phyloP scores from a whole-genome alignment of 2,329 filamentous ascomycete species.

The Zasmidium cellare region DNA sequence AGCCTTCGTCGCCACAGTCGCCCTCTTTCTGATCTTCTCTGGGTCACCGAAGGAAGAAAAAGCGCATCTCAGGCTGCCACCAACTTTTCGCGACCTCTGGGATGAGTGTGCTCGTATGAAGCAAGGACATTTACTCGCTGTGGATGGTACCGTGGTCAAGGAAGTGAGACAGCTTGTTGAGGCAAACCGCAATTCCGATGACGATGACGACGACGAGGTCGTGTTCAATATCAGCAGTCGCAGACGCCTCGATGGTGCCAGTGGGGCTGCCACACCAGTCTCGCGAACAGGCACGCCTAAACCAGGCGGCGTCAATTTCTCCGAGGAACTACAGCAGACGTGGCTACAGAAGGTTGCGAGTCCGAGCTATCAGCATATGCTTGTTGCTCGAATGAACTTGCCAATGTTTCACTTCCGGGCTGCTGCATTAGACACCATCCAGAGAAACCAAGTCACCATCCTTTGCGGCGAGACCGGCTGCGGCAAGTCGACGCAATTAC shows the following conservation, averaged over 20 bases:
- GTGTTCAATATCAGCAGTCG: constrained; percentile 69
- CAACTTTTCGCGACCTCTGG: constrained; percentile 83
- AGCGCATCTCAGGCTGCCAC: constrained; percentile 72
- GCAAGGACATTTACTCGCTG: constrained; percentile 68
- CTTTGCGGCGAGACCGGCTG: constrained; percentile 96
- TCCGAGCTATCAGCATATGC: constrained; percentile 72
- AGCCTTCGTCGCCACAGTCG: constrained; percentile 77
- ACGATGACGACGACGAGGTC: constrained; percentile 52
- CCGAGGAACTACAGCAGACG: constrained; percentile 48
- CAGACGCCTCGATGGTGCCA: constrained; percentile 37
- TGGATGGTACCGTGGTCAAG: constrained; percentile 68
- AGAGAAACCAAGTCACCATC: constrained; percentile 81
- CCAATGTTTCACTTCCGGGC: constrained; percentile 87
- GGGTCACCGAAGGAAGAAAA: constrained; percentile 84
- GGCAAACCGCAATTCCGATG: constrained; percentile 49
- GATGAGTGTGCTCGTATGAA: constrained; percentile 71
- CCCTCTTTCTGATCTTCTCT: constrained; percentile 78
- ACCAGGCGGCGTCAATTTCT: constrained; percentile 14
- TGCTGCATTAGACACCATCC: constrained; percentile 74
- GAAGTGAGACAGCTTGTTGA: constrained; percentile 70
- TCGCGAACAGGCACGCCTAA: constrained; percentile 22
- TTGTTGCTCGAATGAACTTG: constrained; percentile 72
- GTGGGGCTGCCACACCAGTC: constrained; percentile 35
- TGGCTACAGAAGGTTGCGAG: constrained; percentile 55
- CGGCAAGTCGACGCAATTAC: constrained; percentile 97